Conservation (phyloP, 177 flowering plant genomes). For the Vitis hybrid region DNA sequence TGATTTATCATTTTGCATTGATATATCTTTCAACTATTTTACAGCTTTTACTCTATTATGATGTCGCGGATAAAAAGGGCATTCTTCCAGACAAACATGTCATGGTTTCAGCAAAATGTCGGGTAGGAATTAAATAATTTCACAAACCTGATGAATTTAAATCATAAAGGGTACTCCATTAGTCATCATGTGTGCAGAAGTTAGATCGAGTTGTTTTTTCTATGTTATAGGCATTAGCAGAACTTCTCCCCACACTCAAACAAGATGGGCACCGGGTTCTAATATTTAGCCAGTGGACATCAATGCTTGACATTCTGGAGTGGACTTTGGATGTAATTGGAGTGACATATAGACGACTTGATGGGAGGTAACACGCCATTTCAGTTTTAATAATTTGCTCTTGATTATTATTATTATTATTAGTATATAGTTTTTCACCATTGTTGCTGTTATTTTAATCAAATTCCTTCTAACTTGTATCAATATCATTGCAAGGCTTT, state of each 20-base stretch:
- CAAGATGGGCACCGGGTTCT: slow-evolving; percentile 78
- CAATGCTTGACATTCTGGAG: slow-evolving; percentile 97
- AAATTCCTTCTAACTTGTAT: no score
- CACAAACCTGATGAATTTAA: neutral
- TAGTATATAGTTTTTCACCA: no score
- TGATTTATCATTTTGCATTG: neutral
- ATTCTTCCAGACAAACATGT: slow-evolving; percentile 66
- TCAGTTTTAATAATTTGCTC: neutral
- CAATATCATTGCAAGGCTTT: no score
- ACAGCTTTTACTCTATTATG: slow-evolving; percentile 73
- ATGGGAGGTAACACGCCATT: slow-evolving; percentile 67
- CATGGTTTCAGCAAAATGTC: slow-evolving; percentile 82
- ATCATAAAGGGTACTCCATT: neutral
- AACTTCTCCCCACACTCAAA: slow-evolving; percentile 76
- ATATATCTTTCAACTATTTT: neutral
- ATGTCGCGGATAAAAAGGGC: slow-evolving; percentile 47
- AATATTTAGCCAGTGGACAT: slow-evolving; percentile 97
- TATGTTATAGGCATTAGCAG: slow-evolving; percentile 59
- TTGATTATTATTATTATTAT: no score
- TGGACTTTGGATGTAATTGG: slow-evolving; percentile 96
- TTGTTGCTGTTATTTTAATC: no score
- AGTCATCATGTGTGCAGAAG: neutral
- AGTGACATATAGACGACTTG: slow-evolving; percentile 79
- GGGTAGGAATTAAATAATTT: slow-evolving; percentile 35
- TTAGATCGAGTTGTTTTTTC: neutral